These are phyloP conservation scores for Flaveria sonorensis DNA, from an alignment of 129 eudicot species.

Conservation along the genomic window DNA sequence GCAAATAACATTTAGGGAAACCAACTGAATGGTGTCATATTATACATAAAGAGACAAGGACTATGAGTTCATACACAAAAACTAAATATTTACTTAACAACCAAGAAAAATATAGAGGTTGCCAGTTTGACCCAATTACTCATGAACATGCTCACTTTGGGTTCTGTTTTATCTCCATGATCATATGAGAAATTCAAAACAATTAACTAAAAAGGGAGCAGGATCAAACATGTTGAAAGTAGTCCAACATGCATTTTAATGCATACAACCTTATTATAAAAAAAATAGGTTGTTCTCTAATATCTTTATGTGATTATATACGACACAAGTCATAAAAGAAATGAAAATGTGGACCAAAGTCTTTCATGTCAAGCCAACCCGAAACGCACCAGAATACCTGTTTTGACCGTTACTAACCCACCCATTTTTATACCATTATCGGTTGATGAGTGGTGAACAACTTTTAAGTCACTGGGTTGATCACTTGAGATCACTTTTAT, in stretches of 20 bases:
- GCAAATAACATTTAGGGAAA: not conserved
- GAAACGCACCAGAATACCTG: not conserved
- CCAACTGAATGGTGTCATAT: not conserved
- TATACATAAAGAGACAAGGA: not conserved
- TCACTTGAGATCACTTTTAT: not conserved
- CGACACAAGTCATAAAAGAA: not conserved
- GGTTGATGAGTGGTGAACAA: not conserved
- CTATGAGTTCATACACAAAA: not conserved
- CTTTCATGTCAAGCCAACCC: not conserved
- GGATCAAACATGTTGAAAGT: not conserved
- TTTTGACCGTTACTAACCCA: not conserved
- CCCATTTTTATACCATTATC: not conserved
- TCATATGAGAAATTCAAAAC: not conserved
- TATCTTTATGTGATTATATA: not conserved
- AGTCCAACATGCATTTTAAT: not conserved
- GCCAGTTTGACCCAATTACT: not conserved
- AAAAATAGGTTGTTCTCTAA: not conserved
- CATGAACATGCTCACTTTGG: not conserved
- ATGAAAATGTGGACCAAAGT: not conserved
- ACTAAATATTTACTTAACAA: not conserved
- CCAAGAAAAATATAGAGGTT: not conserved
- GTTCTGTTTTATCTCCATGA: not conserved
- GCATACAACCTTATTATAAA: not conserved
- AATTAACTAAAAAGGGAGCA: not conserved
- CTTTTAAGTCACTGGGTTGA: not conserved